These are phyloP conservation scores for Blastosporella zonata DNA, from an alignment of 1,284 basidiomycete species.

Conservation along the genomic window DNA sequence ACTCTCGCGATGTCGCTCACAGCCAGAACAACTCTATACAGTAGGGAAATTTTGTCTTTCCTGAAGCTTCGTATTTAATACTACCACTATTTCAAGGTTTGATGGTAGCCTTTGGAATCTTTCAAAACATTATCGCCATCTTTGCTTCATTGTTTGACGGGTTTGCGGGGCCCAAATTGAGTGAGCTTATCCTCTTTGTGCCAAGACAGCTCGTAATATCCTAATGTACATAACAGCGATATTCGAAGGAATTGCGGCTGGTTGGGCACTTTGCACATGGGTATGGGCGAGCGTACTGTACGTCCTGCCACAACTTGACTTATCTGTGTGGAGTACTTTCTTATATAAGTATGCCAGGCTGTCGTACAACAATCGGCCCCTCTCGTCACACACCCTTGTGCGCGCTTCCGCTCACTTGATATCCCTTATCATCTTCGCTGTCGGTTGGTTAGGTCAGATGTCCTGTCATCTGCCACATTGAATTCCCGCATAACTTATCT, in stretches of 20 bases:
- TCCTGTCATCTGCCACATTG: too few species aligned
- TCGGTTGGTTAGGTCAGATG: conserved; percentile 10
- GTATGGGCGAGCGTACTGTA: conserved; percentile 15
- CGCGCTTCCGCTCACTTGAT: conserved; percentile 8
- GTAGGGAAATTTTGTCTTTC: background rate
- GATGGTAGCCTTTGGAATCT: conserved; percentile 4
- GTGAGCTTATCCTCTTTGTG: background rate
- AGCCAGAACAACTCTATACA: conserved; percentile 12
- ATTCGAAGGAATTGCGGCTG: conserved; percentile 3
- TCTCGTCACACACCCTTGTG: conserved; percentile 10
- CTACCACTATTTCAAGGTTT: background rate
- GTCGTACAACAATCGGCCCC: conserved; percentile 12
- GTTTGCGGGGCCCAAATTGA: conserved; percentile 2
- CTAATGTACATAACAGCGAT: background rate
- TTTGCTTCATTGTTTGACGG: background rate
- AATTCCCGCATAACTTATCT: background rate
- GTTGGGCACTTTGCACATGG: conserved; percentile 7
- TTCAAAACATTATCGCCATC: background rate
- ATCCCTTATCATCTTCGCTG: conserved; percentile 3
- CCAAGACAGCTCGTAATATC: background rate
- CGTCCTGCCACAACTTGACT: background rate
- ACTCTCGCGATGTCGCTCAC: conserved; percentile 2
- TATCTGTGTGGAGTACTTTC: background rate
- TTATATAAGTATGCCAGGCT: conserved; percentile 11
- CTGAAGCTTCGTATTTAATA: background rate